phyloP scores from a whole-genome alignment of 2,329 filamentous ascomycete genomes.

The Exserohilum rostratum region DNA sequence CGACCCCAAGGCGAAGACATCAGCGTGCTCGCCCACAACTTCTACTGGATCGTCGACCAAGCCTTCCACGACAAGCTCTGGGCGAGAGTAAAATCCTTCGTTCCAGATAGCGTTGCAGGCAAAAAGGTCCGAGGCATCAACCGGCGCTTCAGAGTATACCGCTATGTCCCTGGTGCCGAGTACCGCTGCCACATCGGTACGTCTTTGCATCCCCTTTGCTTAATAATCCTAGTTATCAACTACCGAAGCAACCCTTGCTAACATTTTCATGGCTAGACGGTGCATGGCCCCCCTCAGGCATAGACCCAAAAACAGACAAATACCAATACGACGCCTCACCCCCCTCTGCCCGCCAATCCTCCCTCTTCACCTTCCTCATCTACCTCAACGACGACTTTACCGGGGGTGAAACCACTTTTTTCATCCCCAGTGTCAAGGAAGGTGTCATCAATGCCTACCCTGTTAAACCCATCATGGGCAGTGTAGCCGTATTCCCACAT shows the following conservation, averaged over 20 bases:
- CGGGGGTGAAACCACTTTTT: slow-evolving; percentile 74
- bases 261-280: slow-evolving; percentile 54
- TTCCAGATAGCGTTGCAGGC: slow-evolving; percentile 63
- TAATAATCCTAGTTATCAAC: too few relatives aligned
- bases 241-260: too few relatives aligned
- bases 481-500: slow-evolving; percentile 72
- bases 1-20: slow-evolving; percentile 67
- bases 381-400: slow-evolving; percentile 76
- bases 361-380: slow-evolving; percentile 71
- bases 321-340: slow-evolving; percentile 74
- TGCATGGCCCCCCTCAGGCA: slow-evolving; percentile 74
- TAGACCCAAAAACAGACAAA: slow-evolving; percentile 59
- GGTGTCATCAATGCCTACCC: slow-evolving; percentile 73
- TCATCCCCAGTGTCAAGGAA: slow-evolving; percentile 68
- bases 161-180: slow-evolving; percentile 74
- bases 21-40: slow-evolving; percentile 73
- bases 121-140: slow-evolving; percentile 68
- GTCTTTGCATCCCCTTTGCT: slow-evolving; percentile 23
- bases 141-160: slow-evolving; percentile 72
- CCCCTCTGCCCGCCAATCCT: slow-evolving; percentile 64
- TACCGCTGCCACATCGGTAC: slow-evolving; percentile 69
- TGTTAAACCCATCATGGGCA: slow-evolving; percentile 71
- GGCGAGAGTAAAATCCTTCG: slow-evolving; percentile 63
- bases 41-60: slow-evolving; percentile 73
- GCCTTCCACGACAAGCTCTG: slow-evolving; percentile 69